Evolutionary conservation across 805 yeast genomes (phyloP), one percentile per base, ranked within the genome.

Genomic region (Ogataea ramenticola): DNA sequence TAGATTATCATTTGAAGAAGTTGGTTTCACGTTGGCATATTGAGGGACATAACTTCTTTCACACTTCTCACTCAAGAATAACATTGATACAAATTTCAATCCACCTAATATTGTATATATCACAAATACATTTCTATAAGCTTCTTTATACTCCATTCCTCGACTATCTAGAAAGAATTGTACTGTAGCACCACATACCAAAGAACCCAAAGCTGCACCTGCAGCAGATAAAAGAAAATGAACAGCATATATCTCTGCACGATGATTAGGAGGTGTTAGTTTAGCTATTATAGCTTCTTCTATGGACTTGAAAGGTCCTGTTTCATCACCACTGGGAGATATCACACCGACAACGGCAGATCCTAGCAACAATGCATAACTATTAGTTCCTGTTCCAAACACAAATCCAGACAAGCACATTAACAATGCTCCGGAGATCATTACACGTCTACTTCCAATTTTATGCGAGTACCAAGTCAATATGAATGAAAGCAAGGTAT

Each of bases 321-420:
- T 86, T 56, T 88, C 96, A 55, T 82, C 89, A 21, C 96, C 95
- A 26, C 87, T 79, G 2, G 96, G 93, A 2, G 95, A 85, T 8
- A 88, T 84, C 16, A 88, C 96, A 1, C 96, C 96, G 27, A 86
- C 46, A 2, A 86, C 74, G 2, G 96, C 93, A 9, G 93, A 93
- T 2, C 70, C 21, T 19, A 88, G 64, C 34, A 88, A 66, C 1
- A 82, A 49, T 49, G 64, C 56, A 58, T 69, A 86, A 50, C 75
- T 75, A 30, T 75, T 68, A 47, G 70, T 67, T 21, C 65, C 62
- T 0, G 63, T 52, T n/a, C 82, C 75, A 58, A 88, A 88, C 0
- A 75, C 71, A 1, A 75, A 40, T 1, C 96, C 95, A 17, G 93
- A 73, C 0, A 66, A 49, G 3, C 75, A 52, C 95, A 88, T 88